Base-by-base conservation (phyloP, 169 alveolate species). In the Plasmodium knowlesi region DNA sequence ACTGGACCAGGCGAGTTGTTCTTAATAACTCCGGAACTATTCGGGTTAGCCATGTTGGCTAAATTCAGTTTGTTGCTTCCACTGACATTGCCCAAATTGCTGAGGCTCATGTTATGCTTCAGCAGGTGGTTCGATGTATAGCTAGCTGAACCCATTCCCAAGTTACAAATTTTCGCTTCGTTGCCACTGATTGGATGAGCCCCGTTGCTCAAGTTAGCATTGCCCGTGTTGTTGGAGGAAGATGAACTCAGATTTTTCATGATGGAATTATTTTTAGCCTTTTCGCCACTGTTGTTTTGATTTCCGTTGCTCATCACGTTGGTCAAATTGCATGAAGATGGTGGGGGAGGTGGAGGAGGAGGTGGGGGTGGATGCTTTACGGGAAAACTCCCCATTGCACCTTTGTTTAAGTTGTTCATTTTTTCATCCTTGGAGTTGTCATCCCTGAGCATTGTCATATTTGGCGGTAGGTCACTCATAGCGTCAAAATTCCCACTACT, bases 311-410 rank as follows among this genome's bases (percentile, higher is more conserved):
- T 85, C 81, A 72, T 50, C 25, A 32, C 54, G 25, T 16, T 32
- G 22, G 32, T 50, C 39, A 28, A 8, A 74, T 22, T 73, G 61
- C 57, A 39, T 84, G 71, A 25, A 54, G 81, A 72, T 5, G 90
- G 90, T 5, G 90, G 90, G 1, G 90, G 90, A 32, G 90, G 90
- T 14, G 90, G 90, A 53, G 90, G 89, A n/a, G 89, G 90, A 1
- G 78, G 90, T 14, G 74, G 83, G 5, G 73, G 53, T 3, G 84
- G 84, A 19, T 61, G 79, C 32, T 85, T 85, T 1, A 83, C 2
- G 41, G 70, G 76, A 57, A 85, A 37, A 76, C 61, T 85, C 16
- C 39, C 25, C 16, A 32, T 85, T 3, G 82, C 30, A 34, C 14
- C 61, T 85, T 85, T 85, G 39, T 50, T 85, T 54, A 85, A 32